These are phyloP conservation scores for Pleurotus citrinopileatus DNA, from an alignment of 768 basidiomycete genomes.

Conservation along the genomic window DNA sequence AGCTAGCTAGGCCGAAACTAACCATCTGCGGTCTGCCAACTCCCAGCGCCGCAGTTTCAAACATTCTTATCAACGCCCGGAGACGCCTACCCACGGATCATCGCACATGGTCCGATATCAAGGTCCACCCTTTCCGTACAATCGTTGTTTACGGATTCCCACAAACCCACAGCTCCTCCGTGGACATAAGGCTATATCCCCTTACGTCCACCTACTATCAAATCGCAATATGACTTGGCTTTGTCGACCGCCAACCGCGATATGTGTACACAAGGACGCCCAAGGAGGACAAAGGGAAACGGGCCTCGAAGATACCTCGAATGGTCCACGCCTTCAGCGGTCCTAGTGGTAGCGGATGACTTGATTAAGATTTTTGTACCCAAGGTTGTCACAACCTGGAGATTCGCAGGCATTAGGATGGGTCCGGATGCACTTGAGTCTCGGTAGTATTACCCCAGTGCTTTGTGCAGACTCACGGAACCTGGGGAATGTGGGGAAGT, in stretches of 20 bases:
- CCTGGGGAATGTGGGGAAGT: conserved; percentile 1
- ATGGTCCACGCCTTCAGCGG: too few species aligned
- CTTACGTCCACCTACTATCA: neutral
- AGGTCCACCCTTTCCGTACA: neutral
- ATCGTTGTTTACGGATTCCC: neutral
- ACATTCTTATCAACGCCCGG: too few species aligned
- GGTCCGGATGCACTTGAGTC: neutral
- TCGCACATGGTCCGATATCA: neutral
- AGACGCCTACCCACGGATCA: neutral
- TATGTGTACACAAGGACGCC: neutral
- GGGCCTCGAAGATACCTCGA: too few species aligned
- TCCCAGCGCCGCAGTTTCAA: too few species aligned
- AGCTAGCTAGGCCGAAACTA: too few species aligned
- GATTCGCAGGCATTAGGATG: too few species aligned
- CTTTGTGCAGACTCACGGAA: too few species aligned
- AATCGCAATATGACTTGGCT: too few species aligned
- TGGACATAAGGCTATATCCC: neutral
- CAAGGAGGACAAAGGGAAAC: neutral
- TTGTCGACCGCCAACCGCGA: neutral
- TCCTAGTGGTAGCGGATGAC: too few species aligned
- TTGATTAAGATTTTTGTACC: too few species aligned
- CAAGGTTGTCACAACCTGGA: too few species aligned
- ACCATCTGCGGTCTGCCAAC: too few species aligned
- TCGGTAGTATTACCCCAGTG: neutral
- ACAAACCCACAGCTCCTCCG: neutral